phyloP scores from a whole-genome alignment of 2,329 filamentous ascomycete species.

The Trichoderma breve region DNA sequence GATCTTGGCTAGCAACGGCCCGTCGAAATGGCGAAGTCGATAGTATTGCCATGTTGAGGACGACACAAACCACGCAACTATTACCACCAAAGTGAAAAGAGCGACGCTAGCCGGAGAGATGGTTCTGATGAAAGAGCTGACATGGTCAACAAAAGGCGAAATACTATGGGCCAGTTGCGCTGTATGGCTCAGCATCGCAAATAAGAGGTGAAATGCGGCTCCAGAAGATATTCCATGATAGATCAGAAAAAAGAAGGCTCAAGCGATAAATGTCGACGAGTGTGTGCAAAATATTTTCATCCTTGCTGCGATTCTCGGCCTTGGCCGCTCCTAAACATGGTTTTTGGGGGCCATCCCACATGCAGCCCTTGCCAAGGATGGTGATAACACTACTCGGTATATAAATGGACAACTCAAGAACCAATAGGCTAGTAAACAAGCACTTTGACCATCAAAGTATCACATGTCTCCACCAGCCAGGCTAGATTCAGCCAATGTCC shows the following conservation, averaged over 20 bases:
- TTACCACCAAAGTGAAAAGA: not conserved
- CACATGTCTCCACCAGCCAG: not conserved
- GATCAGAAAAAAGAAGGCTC: not conserved
- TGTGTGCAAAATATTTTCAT: not conserved
- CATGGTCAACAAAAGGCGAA: not conserved
- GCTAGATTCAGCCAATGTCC: not conserved
- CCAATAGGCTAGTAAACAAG: not conserved
- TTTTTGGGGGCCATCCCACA: not conserved
- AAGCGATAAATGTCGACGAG: not conserved
- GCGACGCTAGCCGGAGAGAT: not conserved
- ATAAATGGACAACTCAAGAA: not conserved
- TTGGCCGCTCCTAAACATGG: not conserved
- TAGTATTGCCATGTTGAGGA: constrained; percentile 3
- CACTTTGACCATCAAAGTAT: not conserved
- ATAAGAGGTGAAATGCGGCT: not conserved
- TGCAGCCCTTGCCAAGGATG: not conserved
- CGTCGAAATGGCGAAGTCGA: constrained; percentile 17
- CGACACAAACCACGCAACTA: not conserved
- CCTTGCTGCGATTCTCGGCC: not conserved
- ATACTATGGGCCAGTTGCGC: not conserved
- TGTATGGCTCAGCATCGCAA: not conserved
- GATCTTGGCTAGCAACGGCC: not conserved
- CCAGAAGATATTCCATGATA: not conserved
- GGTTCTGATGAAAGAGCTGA: not conserved
- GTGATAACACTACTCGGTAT: not conserved